Conservation (phyloP, 2,329 filamentous ascomycete species). For the Pseudocercospora fijiensis region DNA sequence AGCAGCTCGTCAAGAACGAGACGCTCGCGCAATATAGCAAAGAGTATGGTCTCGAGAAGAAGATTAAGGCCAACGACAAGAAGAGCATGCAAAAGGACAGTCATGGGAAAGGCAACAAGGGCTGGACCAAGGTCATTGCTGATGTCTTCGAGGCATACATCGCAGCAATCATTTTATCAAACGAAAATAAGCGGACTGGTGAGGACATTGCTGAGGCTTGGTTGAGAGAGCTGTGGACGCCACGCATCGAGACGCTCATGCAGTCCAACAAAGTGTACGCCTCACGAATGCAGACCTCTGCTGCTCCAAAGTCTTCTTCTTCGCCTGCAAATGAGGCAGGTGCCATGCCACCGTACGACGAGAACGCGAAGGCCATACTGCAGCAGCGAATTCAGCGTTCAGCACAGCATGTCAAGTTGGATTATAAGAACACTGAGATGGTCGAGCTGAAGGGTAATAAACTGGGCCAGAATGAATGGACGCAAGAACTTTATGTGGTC, state of each 20-base stretch:
- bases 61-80: conserved; percentile 46
- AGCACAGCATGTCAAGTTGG: conserved; percentile 39
- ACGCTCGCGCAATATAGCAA: conserved; percentile 69
- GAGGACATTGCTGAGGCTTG: conserved; percentile 63
- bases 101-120: conserved; percentile 49
- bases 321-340: not conserved
- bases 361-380: conserved; percentile 42
- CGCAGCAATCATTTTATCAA: conserved; percentile 70
- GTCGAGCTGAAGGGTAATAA: conserved; percentile 59
- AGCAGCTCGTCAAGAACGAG: conserved; percentile 76
- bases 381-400: conserved; percentile 34
- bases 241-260: conserved; percentile 48
- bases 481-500: conserved; percentile 63
- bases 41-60: conserved; percentile 68
- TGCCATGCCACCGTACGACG: conserved; percentile 38
- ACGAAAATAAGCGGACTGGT: conserved; percentile 57
- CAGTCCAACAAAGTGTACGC: conserved; percentile 10
- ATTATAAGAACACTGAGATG: conserved; percentile 54
- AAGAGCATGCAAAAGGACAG: conserved; percentile 22
- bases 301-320: not conserved
- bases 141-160: conserved; percentile 93
- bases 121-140: conserved; percentile 69
- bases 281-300: conserved; percentile 22
- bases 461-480: conserved; percentile 51
- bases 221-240: conserved; percentile 73